A percentile compares a stretch with the other conserved stretches of the same genome.
These are phyloP conservation scores for Eucalyptus albens DNA, from an alignment of 345 rosid species.

Conservation along the genomic window DNA sequence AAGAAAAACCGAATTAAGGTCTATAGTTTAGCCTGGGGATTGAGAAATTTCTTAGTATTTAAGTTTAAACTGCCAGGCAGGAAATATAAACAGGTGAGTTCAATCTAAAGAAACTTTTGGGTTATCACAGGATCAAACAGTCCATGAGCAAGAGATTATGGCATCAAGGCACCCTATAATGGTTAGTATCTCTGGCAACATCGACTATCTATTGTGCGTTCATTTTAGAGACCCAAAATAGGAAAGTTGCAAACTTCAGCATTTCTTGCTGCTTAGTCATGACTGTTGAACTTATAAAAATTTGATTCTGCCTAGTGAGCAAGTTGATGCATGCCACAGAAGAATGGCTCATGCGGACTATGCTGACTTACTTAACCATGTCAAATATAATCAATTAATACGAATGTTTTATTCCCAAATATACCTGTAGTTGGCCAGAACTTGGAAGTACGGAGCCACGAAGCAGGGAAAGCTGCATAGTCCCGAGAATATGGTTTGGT, in stretches of 20 bases:
- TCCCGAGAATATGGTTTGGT: constrained; percentile 81
- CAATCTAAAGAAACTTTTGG: neutral
- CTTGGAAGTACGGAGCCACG: constrained; percentile 90
- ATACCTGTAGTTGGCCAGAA: constrained; percentile 95
- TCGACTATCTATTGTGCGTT: neutral
- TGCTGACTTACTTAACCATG: neutral
- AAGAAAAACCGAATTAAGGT: neutral
- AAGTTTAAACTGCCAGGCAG: neutral
- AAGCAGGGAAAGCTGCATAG: constrained; percentile 92
- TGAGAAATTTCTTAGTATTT: neutral
- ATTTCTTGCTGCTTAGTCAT: neutral
- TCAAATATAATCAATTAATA: neutral
- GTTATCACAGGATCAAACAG: neutral
- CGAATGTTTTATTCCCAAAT: neutral
- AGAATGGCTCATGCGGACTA: neutral
- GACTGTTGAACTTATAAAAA: neutral
- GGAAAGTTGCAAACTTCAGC: neutral
- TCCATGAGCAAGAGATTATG: neutral
- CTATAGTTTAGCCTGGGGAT: neutral
- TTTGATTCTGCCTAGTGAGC: neutral
- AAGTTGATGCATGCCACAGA: neutral
- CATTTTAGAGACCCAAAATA: neutral
- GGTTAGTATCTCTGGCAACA: neutral
- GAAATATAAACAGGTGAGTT: neutral
- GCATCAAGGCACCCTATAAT: neutral